phyloP scores from a whole-genome alignment of 2,329 filamentous ascomycete genomes.

The Coleophoma crateriformis region DNA sequence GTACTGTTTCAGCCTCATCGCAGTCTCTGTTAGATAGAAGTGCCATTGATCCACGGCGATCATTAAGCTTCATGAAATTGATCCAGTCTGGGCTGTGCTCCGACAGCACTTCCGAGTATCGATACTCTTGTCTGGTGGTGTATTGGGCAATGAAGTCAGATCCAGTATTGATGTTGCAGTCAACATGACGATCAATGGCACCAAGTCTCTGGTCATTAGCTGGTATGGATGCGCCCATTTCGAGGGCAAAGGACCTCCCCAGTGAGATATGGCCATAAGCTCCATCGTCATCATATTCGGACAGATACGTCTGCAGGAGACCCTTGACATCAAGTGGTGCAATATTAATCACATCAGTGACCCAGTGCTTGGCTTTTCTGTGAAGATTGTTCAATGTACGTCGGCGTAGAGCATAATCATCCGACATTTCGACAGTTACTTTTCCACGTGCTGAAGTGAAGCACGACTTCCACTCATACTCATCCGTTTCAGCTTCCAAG shows the following conservation, averaged over 20 bases:
- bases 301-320: conserved; percentile 90
- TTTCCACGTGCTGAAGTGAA: conserved; percentile 74
- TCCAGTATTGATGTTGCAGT: conserved; percentile 77
- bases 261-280: conserved; percentile 88
- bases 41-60: conserved; percentile 30
- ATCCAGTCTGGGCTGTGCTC: conserved; percentile 64
- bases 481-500: conserved; percentile 87
- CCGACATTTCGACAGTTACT: conserved; percentile 84
- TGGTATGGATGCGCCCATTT: conserved; percentile 85
- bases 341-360: conserved; percentile 72
- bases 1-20: conserved; percentile 55
- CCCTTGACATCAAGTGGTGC: conserved; percentile 94
- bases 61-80: conserved; percentile 50
- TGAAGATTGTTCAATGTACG: conserved; percentile 75
- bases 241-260: conserved; percentile 87
- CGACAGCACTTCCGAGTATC: conserved; percentile 72
- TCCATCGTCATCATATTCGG: conserved; percentile 88
- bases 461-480: conserved; percentile 80
- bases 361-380: conserved; percentile 73
- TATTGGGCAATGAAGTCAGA: conserved; percentile 98
- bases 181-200: conserved; percentile 71
- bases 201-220: conserved; percentile 78
- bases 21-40: conserved; percentile 48
- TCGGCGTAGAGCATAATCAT: conserved; percentile 80
- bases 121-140: conserved; percentile 92